Evolutionary conservation across 2,329 filamentous ascomycete species (phyloP).

Genomic region (Calonectria fujianensis): DNA sequence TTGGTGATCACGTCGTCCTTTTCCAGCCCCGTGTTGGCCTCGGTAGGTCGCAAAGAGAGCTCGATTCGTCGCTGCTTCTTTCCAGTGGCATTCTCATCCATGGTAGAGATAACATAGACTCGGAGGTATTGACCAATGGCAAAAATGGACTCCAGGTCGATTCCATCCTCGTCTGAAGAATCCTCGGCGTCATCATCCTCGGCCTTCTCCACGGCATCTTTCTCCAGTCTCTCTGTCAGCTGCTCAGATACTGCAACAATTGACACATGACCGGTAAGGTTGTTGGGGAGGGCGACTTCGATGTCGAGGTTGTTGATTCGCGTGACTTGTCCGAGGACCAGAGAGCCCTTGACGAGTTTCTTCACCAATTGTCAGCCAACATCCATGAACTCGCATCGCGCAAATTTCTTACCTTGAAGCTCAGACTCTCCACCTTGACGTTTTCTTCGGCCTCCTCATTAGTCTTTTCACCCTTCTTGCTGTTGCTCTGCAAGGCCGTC

Average conservation of each 20-base stretch:
- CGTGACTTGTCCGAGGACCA: constrained; percentile 90
- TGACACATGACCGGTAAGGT: constrained; percentile 90
- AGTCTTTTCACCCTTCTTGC: constrained; percentile 70
- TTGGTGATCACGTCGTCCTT: constrained; percentile 84
- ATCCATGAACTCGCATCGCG: constrained; percentile 16
- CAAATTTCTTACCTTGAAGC: constrained; percentile 82
- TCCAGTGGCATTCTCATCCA: constrained; percentile 75
- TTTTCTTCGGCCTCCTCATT: constrained; percentile 66
- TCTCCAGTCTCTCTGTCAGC: constrained; percentile 85
- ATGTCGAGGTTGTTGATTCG: constrained; percentile 88
- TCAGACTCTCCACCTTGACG: constrained; percentile 89
- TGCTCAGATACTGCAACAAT: constrained; percentile 92
- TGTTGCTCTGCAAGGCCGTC: constrained; percentile 69
- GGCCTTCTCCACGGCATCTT: constrained; percentile 72
- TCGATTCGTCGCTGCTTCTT: constrained; percentile 89
- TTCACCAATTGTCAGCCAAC: constrained; percentile 62
- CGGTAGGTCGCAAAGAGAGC: constrained; percentile 86
- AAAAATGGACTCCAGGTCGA: constrained; percentile 86
- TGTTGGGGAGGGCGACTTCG: constrained; percentile 91
- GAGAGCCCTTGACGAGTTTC: constrained; percentile 89
- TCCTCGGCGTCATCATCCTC: constrained; percentile 74
- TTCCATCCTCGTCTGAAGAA: constrained; percentile 70
- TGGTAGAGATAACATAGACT: constrained; percentile 86
- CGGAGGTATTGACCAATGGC: constrained; percentile 90
- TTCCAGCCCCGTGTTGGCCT: constrained; percentile 85